Evolutionary conservation across 2,329 filamentous ascomycete genomes (phyloP).

Genomic region (Chaetomiaceae sp.): DNA sequence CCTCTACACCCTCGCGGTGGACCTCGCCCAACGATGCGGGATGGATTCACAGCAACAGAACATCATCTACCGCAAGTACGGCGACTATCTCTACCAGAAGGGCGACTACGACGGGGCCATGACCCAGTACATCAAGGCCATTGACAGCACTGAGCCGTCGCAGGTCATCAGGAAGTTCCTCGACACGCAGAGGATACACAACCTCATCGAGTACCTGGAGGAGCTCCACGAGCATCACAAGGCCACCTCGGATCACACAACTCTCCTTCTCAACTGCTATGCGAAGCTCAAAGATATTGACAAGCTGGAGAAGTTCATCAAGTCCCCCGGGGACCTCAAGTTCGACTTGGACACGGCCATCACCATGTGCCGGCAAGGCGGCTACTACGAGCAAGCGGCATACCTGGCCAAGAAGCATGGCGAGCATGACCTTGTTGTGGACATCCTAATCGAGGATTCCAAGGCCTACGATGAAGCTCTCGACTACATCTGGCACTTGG

Average conservation of each 20-base stretch:
- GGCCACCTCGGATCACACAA: constrained; percentile 93
- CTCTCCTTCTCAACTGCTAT: constrained; percentile 91
- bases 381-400: constrained; percentile 94
- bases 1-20: constrained; percentile 86
- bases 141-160: constrained; percentile 92
- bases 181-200: constrained; percentile 95
- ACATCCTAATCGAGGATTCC: constrained; percentile 93
- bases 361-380: constrained; percentile 93
- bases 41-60: constrained; percentile 80
- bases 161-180: constrained; percentile 96
- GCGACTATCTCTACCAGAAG: constrained; percentile 90
- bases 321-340: constrained; percentile 87
- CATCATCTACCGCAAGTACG: constrained; percentile 87
- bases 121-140: constrained; percentile 94
- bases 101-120: constrained; percentile 97
- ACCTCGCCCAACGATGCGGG: constrained; percentile 83
- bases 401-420: constrained; percentile 92
- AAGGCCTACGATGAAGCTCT: constrained; percentile 85
- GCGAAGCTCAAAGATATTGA: constrained; percentile 96
- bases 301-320: constrained; percentile 95
- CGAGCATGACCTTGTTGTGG: constrained; percentile 88
- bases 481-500: constrained; percentile 84
- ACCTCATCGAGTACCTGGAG: constrained; percentile 94
- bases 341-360: constrained; percentile 98
- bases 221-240: constrained; percentile 91